Evolutionary conservation across 768 basidiomycete genomes (phyloP), one percentile per base, ranked within the genome.

Genomic region (Holtermannia corniformis): DNA sequence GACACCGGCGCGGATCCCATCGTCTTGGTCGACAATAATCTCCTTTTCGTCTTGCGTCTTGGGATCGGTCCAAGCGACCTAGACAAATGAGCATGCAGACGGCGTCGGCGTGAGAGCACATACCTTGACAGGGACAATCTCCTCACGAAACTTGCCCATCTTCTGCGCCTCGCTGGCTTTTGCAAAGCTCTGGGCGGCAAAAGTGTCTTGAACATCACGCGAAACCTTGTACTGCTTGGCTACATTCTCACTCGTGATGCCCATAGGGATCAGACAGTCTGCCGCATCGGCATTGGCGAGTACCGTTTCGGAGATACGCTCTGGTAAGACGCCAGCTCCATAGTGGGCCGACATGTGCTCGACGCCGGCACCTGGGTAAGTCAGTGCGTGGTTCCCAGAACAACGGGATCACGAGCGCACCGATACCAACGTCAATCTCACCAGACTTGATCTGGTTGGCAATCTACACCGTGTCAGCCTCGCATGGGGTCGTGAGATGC

Each of bases 371-470:
- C 62, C 62, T 68, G 45, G 16, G 2, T 23, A 20, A n/a, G n/a
- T 40, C 27, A 43, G 44, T 5, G 21, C 24, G 21, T 50, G n/a
- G n/a, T n/a, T n/a, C n/a, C 14, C 16, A 14, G 26, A 37, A 24
- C 3, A 25, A 2, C 11, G 16, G 52, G 20, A 19, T 3, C 14
- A 21, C 12, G 41, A 12, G 37, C 59, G 37, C n/a, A 2, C 90
- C 93, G 49, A 97, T 75, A 21, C 93, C 93, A 42, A 97, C 76
- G 23, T 86, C 82, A 23, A 84, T 83, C 64, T 96, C 88, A 21
- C 86, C 85, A 5, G 82, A 73, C 56, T 82, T 79, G 60, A 97
- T 91, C 52, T 85, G 79, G 70, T 93, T 85, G 16, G 91, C 89
- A 47, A 97, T 86, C 65, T 68, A 27, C 25, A 16, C 5, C 27